These are phyloP conservation scores for Setaria viridis DNA, from an alignment of 202 grass and related monocot species.

Conservation along the genomic window DNA sequence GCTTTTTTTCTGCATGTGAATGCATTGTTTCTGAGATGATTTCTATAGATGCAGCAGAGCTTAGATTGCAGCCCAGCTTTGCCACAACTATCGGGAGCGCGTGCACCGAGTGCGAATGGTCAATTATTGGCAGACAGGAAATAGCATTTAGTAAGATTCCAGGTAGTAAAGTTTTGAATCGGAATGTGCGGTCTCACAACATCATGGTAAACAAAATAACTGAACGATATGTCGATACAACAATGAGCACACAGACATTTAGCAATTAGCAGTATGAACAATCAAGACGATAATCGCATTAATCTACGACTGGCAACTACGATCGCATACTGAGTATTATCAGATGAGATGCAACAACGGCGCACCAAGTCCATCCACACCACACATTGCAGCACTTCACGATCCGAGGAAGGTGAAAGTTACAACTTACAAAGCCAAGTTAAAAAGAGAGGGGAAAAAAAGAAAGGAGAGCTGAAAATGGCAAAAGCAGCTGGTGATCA, in stretches of 20 bases:
- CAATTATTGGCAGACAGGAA: background rate
- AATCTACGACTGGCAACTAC: conserved; percentile 47
- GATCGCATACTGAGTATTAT: conserved; percentile 35
- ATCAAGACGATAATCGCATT: conserved; percentile 6
- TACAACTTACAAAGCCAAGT: conserved; percentile 47
- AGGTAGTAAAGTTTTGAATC: background rate
- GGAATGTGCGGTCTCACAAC: background rate
- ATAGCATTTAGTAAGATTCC: background rate
- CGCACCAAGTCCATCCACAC: conserved; percentile 54
- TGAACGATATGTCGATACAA: background rate
- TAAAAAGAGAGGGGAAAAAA: background rate
- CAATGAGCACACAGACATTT: background rate
- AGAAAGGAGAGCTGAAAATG: conserved; percentile 27
- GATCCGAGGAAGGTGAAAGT: conserved; percentile 42
- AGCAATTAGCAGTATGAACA: background rate
- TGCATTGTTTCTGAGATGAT: background rate
- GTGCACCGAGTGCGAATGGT: background rate
- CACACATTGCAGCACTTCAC: conserved; percentile 40
- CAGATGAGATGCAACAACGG: conserved; percentile 44
- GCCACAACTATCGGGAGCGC: background rate
- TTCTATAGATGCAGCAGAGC: background rate
- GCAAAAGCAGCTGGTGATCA: conserved; percentile 37
- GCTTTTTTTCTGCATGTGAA: background rate
- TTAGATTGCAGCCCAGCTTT: background rate
- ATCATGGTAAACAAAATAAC: background rate